These are phyloP conservation scores for Thalassiosira profunda DNA, from an alignment of 108 stramenopile genomes.

Conservation along the genomic window DNA sequence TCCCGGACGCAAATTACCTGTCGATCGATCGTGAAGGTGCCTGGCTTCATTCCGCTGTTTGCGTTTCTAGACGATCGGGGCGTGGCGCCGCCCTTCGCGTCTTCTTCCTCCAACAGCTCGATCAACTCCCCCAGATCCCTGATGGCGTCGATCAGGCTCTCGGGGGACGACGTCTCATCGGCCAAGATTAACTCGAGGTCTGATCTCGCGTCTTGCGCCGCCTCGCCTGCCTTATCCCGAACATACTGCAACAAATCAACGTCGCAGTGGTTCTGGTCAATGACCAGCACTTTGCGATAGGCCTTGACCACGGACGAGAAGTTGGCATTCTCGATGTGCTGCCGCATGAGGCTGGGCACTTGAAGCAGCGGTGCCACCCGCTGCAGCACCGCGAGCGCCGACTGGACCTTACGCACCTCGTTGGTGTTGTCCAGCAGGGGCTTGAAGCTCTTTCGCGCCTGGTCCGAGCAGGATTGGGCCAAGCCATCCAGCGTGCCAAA, in stretches of 20 bases:
- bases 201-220: constrained; percentile 78
- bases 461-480: constrained; percentile 73
- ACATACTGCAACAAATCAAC: constrained; percentile 84
- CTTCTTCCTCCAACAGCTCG: constrained; percentile 67
- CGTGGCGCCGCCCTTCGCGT: constrained; percentile 18
- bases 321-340: constrained; percentile 87
- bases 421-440: constrained; percentile 90
- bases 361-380: constrained; percentile 85
- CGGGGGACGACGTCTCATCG: constrained; percentile 68
- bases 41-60: constrained; percentile 24
- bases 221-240: constrained; percentile 79
- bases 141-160: constrained; percentile 76
- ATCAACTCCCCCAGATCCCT: constrained; percentile 84
- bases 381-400: constrained; percentile 81
- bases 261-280: constrained; percentile 75
- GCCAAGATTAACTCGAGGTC: constrained; percentile 83
- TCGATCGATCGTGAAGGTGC: constrained; percentile 70
- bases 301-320: constrained; percentile 88
- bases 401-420: constrained; percentile 91
- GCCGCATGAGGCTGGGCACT: constrained; percentile 84
- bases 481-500: constrained; percentile 77
- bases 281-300: constrained; percentile 85
- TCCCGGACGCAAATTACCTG: constrained; percentile 74
- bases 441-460: constrained; percentile 87
- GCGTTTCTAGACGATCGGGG: constrained; percentile 17